phyloP scores from a whole-genome alignment of 352 stramenopile genomes.

The Globisporangium takayamanum region DNA sequence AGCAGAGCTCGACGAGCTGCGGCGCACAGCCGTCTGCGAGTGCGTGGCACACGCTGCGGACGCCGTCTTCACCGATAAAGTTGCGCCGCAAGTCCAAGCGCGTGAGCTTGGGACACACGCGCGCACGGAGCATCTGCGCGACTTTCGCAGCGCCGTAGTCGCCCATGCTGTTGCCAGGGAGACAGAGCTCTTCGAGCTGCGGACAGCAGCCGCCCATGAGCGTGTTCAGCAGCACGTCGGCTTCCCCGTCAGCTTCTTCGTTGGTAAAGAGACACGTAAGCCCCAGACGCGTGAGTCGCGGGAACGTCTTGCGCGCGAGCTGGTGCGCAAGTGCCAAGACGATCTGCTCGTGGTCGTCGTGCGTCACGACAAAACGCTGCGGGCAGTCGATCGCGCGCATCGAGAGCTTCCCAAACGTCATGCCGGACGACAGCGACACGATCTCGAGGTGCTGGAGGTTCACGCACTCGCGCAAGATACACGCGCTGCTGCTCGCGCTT shows the following conservation, averaged over 20 bases:
- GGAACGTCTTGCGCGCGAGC: slow-evolving; percentile 53
- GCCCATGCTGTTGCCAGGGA: slow-evolving; percentile 81
- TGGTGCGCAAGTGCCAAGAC: slow-evolving; percentile 64
- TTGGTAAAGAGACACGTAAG: slow-evolving; percentile 84
- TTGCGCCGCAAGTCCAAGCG: slow-evolving; percentile 76
- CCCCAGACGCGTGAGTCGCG: slow-evolving; percentile 45
- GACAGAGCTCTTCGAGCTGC: slow-evolving; percentile 65
- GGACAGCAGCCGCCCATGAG: slow-evolving; percentile 76
- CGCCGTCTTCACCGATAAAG: slow-evolving; percentile 79
- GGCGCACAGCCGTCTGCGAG: slow-evolving; percentile 64
- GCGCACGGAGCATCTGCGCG: slow-evolving; percentile 73
- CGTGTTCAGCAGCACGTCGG: slow-evolving; percentile 74
- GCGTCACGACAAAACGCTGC: slow-evolving; percentile 82
- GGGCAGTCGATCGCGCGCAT: slow-evolving; percentile 82
- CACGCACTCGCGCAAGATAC: slow-evolving; percentile 54
- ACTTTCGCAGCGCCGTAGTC: slow-evolving; percentile 81
- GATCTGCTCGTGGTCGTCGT: slow-evolving; percentile 86
- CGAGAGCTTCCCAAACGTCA: slow-evolving; percentile 77
- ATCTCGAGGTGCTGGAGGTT: slow-evolving; percentile 69
- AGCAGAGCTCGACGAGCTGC: slow-evolving; percentile 64
- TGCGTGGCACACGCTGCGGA: slow-evolving; percentile 63
- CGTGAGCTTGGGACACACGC: slow-evolving; percentile 71
- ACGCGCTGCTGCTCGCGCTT: slow-evolving; percentile 11
- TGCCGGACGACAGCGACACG: slow-evolving; percentile 71
- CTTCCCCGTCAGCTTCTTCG: slow-evolving; percentile 78